These are phyloP conservation scores for Pogostemon cablin DNA, from an alignment of 257 asterid species.

Conservation along the genomic window DNA sequence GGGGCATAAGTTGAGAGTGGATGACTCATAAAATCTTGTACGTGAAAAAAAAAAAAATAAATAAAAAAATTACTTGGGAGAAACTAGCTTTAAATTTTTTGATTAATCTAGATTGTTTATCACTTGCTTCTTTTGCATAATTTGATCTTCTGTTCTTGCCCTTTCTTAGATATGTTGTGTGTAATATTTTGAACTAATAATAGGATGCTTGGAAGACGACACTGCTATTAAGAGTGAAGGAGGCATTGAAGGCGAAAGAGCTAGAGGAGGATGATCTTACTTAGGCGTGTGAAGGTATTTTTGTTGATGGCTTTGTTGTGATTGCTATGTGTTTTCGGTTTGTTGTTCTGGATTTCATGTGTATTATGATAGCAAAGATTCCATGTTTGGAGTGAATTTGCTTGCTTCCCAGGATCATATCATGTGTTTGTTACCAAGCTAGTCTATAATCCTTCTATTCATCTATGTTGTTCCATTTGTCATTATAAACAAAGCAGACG, in stretches of 20 bases:
- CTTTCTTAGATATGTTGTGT: no score
- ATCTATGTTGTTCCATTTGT: background rate
- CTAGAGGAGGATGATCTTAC: conserved; percentile 81
- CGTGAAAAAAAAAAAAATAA: background rate
- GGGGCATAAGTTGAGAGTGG: background rate
- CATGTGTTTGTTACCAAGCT: conserved; percentile 28
- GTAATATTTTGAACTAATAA: background rate
- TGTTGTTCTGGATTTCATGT: conserved; percentile 29
- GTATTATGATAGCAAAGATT: conserved; percentile 27
- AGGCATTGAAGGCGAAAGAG: conserved; percentile 70
- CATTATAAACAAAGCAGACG: background rate
- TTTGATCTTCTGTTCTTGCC: no score
- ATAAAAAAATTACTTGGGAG: background rate
- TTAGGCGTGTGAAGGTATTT: conserved; percentile 32
- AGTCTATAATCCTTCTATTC: background rate
- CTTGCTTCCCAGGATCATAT: conserved; percentile 10
- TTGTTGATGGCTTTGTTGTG: conserved; percentile 10
- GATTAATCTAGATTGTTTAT: no score
- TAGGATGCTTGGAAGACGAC: conserved; percentile 70
- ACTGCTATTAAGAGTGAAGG: conserved; percentile 66
- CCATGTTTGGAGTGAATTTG: conserved; percentile 34
- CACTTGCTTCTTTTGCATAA: no score
- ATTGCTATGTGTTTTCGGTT: conserved; percentile 24
- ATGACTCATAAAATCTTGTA: no score
- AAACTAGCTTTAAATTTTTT: background rate